Evolutionary conservation across 108 stramenopile genomes (phyloP), one percentile per base, ranked within the genome.

Genomic region (Heterococcus sp.): DNA sequence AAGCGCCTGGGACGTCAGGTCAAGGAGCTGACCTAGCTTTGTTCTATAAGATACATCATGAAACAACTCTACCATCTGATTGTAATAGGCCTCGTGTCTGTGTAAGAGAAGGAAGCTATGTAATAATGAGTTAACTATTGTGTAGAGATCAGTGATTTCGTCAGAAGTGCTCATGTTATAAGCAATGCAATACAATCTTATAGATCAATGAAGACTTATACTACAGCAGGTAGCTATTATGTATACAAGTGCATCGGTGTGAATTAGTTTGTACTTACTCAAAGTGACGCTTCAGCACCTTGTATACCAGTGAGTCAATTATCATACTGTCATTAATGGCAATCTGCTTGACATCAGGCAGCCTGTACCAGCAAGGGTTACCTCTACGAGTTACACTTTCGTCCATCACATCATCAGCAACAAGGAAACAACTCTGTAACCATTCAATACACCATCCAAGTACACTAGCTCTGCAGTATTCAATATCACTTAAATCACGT

Each of bases 361-460:
- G 72, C 68, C 72, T 69, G 82, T 83, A 86, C 99, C 99, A 99
- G 86, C 97, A 98, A 46, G 97, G 97, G 72, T 92, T 84, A 71
- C 99, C 97, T 29, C 99, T 95, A 39, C 99, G 93, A 14, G 97
- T 98, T 40, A 91, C 76, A 71, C 91, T 92, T n/a, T 85, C 91
- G 86, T 99, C 99, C 99, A 99, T 99, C 40, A 99, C 88, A 84
- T 99, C 99, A 74, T 99, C 99, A 1, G 97, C 96, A 2, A 99
- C 94, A 58, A 99, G 87, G 78, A 99, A 96, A 78, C 93, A 98
- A 37, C 97, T 97, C 76, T 58, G 46, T 21, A 85, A 73, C 84
- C 84, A 85, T 67, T 85, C 84, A 32, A 85, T 66, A 28, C 89
- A 87, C 99, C 99, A 99, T 68, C 99, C 99, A n/a, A 89, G 74